A percentile compares a stretch with the other conserved stretches of the same genome.
Evolutionary conservation across 2,329 filamentous ascomycete species (phyloP).

Genomic region (Diaporthe vaccinii): DNA sequence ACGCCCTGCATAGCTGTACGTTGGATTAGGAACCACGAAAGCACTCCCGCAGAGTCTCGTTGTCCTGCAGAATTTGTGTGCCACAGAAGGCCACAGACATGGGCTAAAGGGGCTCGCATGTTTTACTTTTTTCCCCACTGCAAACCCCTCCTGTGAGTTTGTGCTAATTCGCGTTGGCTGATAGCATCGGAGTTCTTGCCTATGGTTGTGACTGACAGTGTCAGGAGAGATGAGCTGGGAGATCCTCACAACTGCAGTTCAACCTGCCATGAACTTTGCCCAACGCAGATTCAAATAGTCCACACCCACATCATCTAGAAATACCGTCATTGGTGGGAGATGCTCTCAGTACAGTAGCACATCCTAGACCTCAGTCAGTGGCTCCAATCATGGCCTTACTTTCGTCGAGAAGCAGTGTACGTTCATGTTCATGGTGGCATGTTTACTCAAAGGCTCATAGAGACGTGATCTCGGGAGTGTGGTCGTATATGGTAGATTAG

Average conservation of each 20-base stretch:
- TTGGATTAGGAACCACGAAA: not conserved
- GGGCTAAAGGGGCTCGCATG: too few relatives aligned
- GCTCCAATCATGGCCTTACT: not conserved
- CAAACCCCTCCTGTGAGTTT: not conserved
- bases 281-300: too few relatives aligned
- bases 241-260: not conserved
- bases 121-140: rapidly evolving
- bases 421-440: not conserved
- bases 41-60: too few relatives aligned
- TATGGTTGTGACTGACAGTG: not conserved
- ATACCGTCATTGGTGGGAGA: too few relatives aligned
- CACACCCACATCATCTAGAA: too few relatives aligned
- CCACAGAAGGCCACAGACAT: too few relatives aligned
- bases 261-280: too few relatives aligned
- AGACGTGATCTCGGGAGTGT: not conserved
- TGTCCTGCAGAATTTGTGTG: too few relatives aligned
- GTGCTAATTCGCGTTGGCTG: too few relatives aligned
- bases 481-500: conserved; percentile 14
- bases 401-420: not conserved
- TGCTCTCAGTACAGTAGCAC: not conserved
- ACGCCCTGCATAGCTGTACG: not conserved
- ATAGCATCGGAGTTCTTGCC: not conserved
- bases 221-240: not conserved
- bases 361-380: too few relatives aligned
- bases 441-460: too few relatives aligned